Percentiles rank a stretch among this genome's conserved stretches.
Conservation (phyloP, 495 filamentous ascomycete species). For the Lasiosphaeria ovina region DNA sequence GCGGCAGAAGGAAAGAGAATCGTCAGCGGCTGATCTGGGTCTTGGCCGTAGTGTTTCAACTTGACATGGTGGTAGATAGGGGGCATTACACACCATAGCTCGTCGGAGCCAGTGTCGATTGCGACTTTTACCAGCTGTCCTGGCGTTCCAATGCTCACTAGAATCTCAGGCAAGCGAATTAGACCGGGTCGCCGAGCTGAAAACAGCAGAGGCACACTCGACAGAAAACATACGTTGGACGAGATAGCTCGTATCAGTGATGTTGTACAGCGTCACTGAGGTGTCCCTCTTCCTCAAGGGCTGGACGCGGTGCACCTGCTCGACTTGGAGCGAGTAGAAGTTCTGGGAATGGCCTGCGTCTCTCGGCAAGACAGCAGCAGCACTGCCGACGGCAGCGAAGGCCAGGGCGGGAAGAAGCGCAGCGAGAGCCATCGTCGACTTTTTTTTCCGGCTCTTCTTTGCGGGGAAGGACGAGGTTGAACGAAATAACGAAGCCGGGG, state of each 20-base stretch:
- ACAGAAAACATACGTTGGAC: conserved; percentile 14
- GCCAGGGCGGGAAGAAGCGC: neutral
- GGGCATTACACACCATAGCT: conserved; percentile 27
- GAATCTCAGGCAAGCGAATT: neutral
- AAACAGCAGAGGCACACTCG: neutral
- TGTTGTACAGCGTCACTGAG: conserved; percentile 16
- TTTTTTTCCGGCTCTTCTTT: neutral
- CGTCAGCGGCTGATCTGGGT: too few species aligned
- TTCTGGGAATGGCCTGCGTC: neutral
- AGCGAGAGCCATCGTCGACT: neutral
- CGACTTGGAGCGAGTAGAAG: conserved; percentile 15
- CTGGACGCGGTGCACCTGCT: conserved; percentile 1
- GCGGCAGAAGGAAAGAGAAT: too few species aligned
- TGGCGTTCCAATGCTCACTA: conserved; percentile 42
- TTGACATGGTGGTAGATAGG: too few species aligned
- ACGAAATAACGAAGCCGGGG: neutral
- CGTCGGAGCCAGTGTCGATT: conserved; percentile 41
- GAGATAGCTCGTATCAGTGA: conserved; percentile 19
- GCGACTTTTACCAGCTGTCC: conserved; percentile 37
- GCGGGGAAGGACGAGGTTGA: neutral
- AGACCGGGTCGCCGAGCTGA: neutral
- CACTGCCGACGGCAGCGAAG: neutral
- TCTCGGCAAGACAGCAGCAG: neutral
- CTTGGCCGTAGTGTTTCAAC: too few species aligned
- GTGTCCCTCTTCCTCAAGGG: conserved; percentile 5